Evolutionary conservation across 2,329 filamentous ascomycete species (phyloP), one percentile per base, ranked within the genome.

Genomic region (Trichoderma gracile): DNA sequence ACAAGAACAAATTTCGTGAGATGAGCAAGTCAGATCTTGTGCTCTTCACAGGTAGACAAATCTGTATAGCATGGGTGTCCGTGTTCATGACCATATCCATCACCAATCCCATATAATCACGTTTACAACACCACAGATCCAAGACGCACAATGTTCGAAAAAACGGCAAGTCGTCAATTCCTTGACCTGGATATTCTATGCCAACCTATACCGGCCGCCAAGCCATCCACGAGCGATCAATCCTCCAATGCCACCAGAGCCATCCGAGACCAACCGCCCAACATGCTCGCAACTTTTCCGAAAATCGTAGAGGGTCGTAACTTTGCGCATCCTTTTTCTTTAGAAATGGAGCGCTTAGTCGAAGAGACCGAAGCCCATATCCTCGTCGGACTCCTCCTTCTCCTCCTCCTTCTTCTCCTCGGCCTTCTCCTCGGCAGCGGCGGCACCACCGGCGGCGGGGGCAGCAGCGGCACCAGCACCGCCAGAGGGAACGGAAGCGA

Each of bases 401-500:
- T 76, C 73, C 81, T 87, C 84, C 80, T 88, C 81, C 91, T 84
- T 91, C 94, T 92, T 87, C 87, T 95, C 91, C 80, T 87, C 81
- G 91, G 84, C 91, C 93, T 92, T 86, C 86, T 95, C 91, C 77
- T 84, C 85, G 72, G 86, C 82, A 69, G 79, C 81, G 70, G 83
- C 86, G 72, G 85, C 88, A 71, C 81, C 87, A 73, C 81, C 88
- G 73, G 82, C 91, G 73, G 82, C 90, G 72, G 82, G 89, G 76
- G 83, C 91, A 77, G 84, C 91, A 80, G 85, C 91, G 78, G 88
- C 92, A 77, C 84, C 86, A 81, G 50, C 60, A 63, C 60, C 60
- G 76, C 93, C 95, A 76, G 91, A 92, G 81, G 95, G 93, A 78
- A 99, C 94, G 82, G 94, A 97, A 75, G 95, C 95, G 76, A 99